Percentiles rank a stretch among this genome's conserved stretches.
Conservation (phyloP, 805 yeast genomes). For the Cyberlindnera misumaiensis region DNA sequence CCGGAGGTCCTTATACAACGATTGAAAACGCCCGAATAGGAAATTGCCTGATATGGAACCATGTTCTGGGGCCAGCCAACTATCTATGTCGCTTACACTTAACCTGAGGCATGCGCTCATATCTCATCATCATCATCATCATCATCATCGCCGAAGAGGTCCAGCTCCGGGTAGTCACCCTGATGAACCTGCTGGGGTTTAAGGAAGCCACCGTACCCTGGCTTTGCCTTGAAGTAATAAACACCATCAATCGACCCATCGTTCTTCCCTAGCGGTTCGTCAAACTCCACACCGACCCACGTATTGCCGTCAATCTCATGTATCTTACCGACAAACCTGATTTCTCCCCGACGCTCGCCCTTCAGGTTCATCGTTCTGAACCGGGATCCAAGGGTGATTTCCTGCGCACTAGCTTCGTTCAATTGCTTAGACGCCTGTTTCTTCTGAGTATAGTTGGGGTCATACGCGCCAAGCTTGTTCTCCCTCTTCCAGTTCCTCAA, state of each 20-base stretch:
- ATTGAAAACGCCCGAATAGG: too few relatives aligned
- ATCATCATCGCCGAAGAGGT: constrained; percentile 41
- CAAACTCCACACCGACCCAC: constrained; percentile 86
- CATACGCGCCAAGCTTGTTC: constrained; percentile 65
- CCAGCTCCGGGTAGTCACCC: constrained; percentile 55
- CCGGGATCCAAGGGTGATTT: constrained; percentile 42
- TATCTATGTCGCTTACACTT: too few relatives aligned
- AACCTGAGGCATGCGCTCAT: too few relatives aligned
- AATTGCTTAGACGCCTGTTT: constrained; percentile 21
- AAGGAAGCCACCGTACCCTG: constrained; percentile 71
- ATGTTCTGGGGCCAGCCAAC: too few relatives aligned
- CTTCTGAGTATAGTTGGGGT: constrained; percentile 38
- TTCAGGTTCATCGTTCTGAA: constrained; percentile 43
- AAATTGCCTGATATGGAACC: too few relatives aligned
- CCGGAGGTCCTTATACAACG: too few relatives aligned
- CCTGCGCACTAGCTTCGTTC: constrained; percentile 27
- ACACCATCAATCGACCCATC: constrained; percentile 66
- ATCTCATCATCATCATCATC: constrained; percentile 38
- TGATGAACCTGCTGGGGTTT: constrained; percentile 61
- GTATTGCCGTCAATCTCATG: constrained; percentile 42
- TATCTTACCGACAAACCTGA: constrained; percentile 64
- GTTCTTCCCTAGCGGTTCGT: constrained; percentile 82
- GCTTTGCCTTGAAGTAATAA: constrained; percentile 48
- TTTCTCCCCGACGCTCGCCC: constrained; percentile 60
- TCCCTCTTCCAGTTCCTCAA: constrained; percentile 74